Conservation (phyloP, 2,329 filamentous ascomycete species). For the Trichophyton benhamiae region DNA sequence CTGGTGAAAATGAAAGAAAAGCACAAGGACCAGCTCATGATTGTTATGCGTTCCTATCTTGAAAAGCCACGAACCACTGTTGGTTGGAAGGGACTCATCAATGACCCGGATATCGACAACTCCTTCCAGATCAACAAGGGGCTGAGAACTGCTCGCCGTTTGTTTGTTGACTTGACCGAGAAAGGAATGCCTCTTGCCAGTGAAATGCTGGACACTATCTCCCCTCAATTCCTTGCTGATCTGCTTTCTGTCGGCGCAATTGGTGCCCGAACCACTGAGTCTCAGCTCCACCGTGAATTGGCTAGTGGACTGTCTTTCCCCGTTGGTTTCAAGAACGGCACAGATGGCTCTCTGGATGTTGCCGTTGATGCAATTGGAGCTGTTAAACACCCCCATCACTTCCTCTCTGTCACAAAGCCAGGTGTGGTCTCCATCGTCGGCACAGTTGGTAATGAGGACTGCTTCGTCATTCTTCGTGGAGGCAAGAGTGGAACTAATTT, state of each 20-base stretch:
- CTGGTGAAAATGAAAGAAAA: slow-evolving; percentile 68
- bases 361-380: slow-evolving; percentile 93
- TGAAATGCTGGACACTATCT: slow-evolving; percentile 98
- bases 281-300: slow-evolving; percentile 88
- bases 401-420: slow-evolving; percentile 97
- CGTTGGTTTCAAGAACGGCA: slow-evolving; percentile 99
- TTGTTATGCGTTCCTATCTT: slow-evolving; percentile 97
- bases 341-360: slow-evolving; percentile 78
- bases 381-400: slow-evolving; percentile 58
- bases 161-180: slow-evolving; percentile 81
- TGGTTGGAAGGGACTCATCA: slow-evolving; percentile 98
- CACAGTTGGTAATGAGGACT: slow-evolving; percentile 89
- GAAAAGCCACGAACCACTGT: slow-evolving; percentile 98
- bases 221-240: slow-evolving; percentile 92
- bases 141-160: slow-evolving; percentile 75
- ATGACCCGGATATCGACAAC: slow-evolving; percentile 95
- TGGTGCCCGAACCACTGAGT: slow-evolving; percentile 90
- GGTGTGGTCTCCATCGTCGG: slow-evolving; percentile 88
- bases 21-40: slow-evolving; percentile 69
- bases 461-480: slow-evolving; percentile 89
- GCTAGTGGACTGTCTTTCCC: slow-evolving; percentile 93
- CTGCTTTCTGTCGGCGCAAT: slow-evolving; percentile 92
- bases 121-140: slow-evolving; percentile 99
- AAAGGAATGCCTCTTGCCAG: slow-evolving; percentile 87
- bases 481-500: slow-evolving; percentile 90